Evolutionary conservation across 805 yeast genomes (phyloP), one percentile per base, ranked within the genome.

Genomic region (Phaffomyces thermotolerans): DNA sequence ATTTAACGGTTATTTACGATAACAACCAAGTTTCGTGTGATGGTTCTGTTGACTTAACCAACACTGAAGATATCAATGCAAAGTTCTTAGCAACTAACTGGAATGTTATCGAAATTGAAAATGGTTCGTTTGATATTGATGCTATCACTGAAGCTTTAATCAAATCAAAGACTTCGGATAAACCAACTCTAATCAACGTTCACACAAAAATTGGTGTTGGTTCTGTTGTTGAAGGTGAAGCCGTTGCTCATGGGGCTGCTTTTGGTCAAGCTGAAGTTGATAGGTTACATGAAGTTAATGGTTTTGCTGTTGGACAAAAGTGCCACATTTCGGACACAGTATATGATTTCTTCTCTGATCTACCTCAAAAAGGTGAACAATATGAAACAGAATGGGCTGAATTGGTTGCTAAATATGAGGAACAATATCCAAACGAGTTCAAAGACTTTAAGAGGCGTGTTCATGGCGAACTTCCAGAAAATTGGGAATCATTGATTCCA

Each of bases 11-110:
- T 49, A 79, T 91, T 71, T 91, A 90, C 79, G 99, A 91, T 66
- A 96, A 89, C 74, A 91, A 91, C 82, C 82, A 81, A 64, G 89
- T 91, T 75, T 84, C 98, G 58, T 91, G 91, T 65, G 99, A 91
- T 66, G 99, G 99, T 75, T 72, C 75, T 70, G 91, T 95, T 61
- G 73, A 78, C 51, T 80, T 81, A 49, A 87, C 97, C 48, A 90
- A 91, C 79, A 87, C 96, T 51, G 98, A 91, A 73, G 86, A 91
- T 64, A 97, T 91, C 43, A 62, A 75, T 54, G 75, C 73, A 64
- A 81, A 97, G 71, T 83, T 84, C 66, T 82, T 81, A 73, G 76
- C 96, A 45, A 91, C 90, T 69, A 97, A 95, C 56, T 91, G 98
- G 98, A 84, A 91, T 72, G 76, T 83, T 34, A 49, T 84, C 52